Evolutionary conservation across 345 rosid species (phyloP), one percentile per base, ranked within the genome.

Genomic region (Hibiscus trionum): DNA sequence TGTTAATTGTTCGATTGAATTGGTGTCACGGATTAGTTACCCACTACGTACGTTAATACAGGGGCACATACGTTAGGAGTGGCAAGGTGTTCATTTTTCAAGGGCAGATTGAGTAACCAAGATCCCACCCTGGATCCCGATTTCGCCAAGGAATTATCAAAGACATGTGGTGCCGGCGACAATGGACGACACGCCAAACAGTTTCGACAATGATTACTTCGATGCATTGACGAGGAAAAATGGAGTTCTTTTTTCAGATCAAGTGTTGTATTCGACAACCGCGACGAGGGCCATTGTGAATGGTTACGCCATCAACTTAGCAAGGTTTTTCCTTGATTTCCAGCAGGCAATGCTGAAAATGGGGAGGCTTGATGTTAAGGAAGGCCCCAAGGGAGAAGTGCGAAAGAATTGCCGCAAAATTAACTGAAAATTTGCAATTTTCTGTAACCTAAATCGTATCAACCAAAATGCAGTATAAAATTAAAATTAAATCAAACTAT

Each of bases 1-100:
- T 0, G 47, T 11, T 9, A 10, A 9, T 3, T 10, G 11, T 44
- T 44, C 14, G 11, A 44, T 44, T 44, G 47, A 44, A 44, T 44
- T 44, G 14, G 47, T 44, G 11, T 44, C 47, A 44, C 47, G 14
- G 14, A 44, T 44, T 44, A 44, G 2, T 44, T 44, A 44, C 3
- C 12, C 1, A 11, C 14, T 11, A 2, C 2, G 47, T 44, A 44
- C 11, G 4, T 60, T 24, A 27, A 27, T 19, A 11, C 55, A 95
- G 99, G 98, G 70, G 99, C 86, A 14, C 99, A 95, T 67, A 95
- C 98, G 0, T 81, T 92, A 2, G 99, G 99, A 73, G 98, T 89
- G 73, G 94, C 99, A 37, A 75, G 90, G 72, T 92, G 96, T 73
- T 75, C 93, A 7, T 88, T 98, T 5, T 95, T 95, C 85, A 95